Conservation (phyloP, 2,329 filamentous ascomycete genomes). For the Volutella citrinella region DNA sequence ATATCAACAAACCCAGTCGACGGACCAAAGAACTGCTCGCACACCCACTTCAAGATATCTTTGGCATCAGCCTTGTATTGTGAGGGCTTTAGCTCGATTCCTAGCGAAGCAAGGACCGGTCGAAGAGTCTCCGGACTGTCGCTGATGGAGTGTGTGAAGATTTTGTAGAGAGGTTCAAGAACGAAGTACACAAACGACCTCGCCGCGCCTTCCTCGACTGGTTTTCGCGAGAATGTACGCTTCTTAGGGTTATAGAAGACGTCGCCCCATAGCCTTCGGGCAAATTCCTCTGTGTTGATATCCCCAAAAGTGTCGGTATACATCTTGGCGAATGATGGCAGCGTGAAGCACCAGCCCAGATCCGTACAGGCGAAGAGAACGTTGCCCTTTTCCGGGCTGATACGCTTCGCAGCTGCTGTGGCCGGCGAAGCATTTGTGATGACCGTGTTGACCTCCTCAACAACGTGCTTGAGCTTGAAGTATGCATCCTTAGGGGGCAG, state of each 20-base stretch:
- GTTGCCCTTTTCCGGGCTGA: conserved; percentile 96
- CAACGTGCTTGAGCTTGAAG: conserved; percentile 98
- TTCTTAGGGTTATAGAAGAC: conserved; percentile 92
- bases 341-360: conserved; percentile 96
- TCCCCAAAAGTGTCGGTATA: conserved; percentile 86
- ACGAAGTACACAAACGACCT: conserved; percentile 93
- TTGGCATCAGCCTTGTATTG: conserved; percentile 90
- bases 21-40: conserved; percentile 91
- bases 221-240: conserved; percentile 87
- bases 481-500: conserved; percentile 94
- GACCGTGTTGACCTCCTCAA: conserved; percentile 95
- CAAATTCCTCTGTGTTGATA: conserved; percentile 80
- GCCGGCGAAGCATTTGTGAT: conserved; percentile 87
- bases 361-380: conserved; percentile 93
- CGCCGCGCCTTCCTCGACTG: conserved; percentile 73
- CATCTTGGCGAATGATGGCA: conserved; percentile 93
- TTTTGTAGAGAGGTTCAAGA: conserved; percentile 94
- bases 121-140: conserved; percentile 83
- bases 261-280: conserved; percentile 87
- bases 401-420: conserved; percentile 70
- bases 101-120: conserved; percentile 71
- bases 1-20: conserved; percentile 93
- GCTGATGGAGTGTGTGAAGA: conserved; percentile 92
- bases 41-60: conserved; percentile 82
- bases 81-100: conserved; percentile 85